Base-by-base conservation (phyloP, 495 filamentous ascomycete genomes). In the Hypoxylon cercidicola region DNA sequence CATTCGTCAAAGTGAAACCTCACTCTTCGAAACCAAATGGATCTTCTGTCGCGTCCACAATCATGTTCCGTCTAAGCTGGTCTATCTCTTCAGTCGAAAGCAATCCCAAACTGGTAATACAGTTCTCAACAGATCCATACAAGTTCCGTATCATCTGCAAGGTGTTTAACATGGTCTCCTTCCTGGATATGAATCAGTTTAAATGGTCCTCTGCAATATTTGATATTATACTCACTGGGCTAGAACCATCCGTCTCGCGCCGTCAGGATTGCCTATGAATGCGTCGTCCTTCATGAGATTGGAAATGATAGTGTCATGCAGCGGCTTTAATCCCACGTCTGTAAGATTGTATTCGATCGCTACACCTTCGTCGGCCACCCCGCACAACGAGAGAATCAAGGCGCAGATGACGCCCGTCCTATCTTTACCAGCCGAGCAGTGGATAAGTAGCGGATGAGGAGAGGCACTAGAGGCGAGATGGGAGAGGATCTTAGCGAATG, bases 381-480 rank as follows among this genome's bases (percentile, higher is more conserved):
- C 83, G 41, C 78, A 84, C 4, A 89, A 74, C 16, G 75, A 64
- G 13, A 89, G 74, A 11, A 90, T 60, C 9, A 89, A 56, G 16
- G 86, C 87, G 44, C 79, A 79, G 39, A 89, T 64, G 1, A 89
- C 74, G 19, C 87, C 87, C 0, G 87, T 89, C 43, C 87, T 74
- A 66, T 86, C 84, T 69, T 86, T 86, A 0, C 84, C 84, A 5
- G 80, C 81, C 3, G 81, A 81, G 62, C 87, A 89, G 74, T 89
- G 84, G 54, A 87, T 78, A 18, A 89, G 69, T 52, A 88, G 70
- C 5, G 81, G 80, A 6, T 66, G 39, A 2, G 49, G 43, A 0
- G 49, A 20, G 15, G 73, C 69, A 3, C 69, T 55, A 20, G 68
- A 69, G 21, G 74, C 62, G 0, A 82, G 63, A 25, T 81, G 72